Evolutionary conservation across 2,329 filamentous ascomycete species (phyloP).

Genomic region (Scleromitrula shiraiana): DNA sequence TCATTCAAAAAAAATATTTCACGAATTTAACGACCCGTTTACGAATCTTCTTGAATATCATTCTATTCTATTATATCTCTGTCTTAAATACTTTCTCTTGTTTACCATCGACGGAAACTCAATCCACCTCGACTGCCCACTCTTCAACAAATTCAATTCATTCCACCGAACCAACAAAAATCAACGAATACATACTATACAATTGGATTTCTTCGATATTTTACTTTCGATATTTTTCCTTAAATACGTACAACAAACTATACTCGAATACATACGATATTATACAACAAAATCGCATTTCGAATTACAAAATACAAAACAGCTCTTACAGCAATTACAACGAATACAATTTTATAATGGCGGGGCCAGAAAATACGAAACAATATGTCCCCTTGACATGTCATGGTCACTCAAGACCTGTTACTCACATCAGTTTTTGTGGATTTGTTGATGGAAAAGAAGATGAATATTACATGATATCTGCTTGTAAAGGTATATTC

Average conservation of each 20-base stretch:
- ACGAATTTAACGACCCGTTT: constrained; percentile 28
- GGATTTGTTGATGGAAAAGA: constrained; percentile 43
- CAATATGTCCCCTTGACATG: constrained; percentile 59
- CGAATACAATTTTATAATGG: constrained; percentile 20
- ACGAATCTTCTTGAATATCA: constrained; percentile 29
- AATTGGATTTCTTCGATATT: too few relatives aligned
- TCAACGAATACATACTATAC: not conserved
- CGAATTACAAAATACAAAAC: not conserved
- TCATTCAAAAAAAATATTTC: constrained; percentile 12
- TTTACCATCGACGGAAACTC: not conserved
- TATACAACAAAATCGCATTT: not conserved
- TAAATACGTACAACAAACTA: too few relatives aligned
- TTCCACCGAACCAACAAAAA: not conserved
- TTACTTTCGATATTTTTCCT: too few relatives aligned
- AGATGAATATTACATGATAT: constrained; percentile 66
- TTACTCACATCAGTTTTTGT: constrained; percentile 67
- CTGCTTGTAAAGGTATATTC: constrained; percentile 56
- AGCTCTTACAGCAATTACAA: not conserved
- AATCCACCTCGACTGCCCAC: not conserved
- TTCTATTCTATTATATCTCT: too few relatives aligned
- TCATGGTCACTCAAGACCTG: constrained; percentile 67
- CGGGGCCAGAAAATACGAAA: constrained; percentile 22
- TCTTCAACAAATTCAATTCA: constrained; percentile 2
- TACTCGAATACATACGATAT: not conserved
- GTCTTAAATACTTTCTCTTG: not conserved